Evolutionary conservation across 2,329 filamentous ascomycete genomes (phyloP).

Genomic region (Penicillium sp.): DNA sequence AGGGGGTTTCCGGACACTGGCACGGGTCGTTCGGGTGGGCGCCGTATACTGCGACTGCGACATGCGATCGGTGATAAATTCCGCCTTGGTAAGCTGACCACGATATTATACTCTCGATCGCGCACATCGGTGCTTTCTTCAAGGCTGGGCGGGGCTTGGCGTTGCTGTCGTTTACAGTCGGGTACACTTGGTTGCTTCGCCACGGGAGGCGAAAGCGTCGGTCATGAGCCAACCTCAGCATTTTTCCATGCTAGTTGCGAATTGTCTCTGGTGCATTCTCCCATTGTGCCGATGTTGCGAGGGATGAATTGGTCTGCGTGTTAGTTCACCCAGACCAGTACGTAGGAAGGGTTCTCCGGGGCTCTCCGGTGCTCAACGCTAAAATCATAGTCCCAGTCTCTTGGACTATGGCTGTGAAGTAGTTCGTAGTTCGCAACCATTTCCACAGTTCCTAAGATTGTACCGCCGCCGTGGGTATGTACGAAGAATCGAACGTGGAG

Average conservation of each 20-base stretch:
- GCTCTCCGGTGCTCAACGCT: slow-evolving; percentile 33
- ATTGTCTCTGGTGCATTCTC: slow-evolving; percentile 50
- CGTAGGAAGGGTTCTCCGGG: slow-evolving; percentile 29
- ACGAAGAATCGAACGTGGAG: too few relatives aligned
- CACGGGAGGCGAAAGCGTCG: slow-evolving; percentile 31
- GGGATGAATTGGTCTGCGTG: slow-evolving; percentile 49
- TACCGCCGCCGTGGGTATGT: slow-evolving; percentile 32
- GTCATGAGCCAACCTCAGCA: slow-evolving; percentile 46
- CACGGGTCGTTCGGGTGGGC: slow-evolving; percentile 40
- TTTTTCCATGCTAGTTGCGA: slow-evolving; percentile 46
- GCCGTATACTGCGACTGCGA: slow-evolving; percentile 40
- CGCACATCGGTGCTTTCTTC: slow-evolving; percentile 42
- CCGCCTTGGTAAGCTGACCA: slow-evolving; percentile 50
- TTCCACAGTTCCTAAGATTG: slow-evolving; percentile 22
- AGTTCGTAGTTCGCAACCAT: slow-evolving; percentile 15
- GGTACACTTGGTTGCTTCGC: slow-evolving; percentile 52
- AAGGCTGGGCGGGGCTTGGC: slow-evolving; percentile 37
- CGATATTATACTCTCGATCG: slow-evolving; percentile 39
- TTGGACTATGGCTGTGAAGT: slow-evolving; percentile 20
- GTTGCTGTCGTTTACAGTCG: slow-evolving; percentile 55
- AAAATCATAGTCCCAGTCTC: slow-evolving; percentile 27
- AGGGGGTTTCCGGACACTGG: slow-evolving; percentile 49
- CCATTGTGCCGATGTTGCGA: slow-evolving; percentile 45
- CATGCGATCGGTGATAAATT: slow-evolving; percentile 38
- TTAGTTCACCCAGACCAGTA: slow-evolving; percentile 42